Conservation (phyloP, 2,329 filamentous ascomycete species). For the Akanthomyces uredinophilus region DNA sequence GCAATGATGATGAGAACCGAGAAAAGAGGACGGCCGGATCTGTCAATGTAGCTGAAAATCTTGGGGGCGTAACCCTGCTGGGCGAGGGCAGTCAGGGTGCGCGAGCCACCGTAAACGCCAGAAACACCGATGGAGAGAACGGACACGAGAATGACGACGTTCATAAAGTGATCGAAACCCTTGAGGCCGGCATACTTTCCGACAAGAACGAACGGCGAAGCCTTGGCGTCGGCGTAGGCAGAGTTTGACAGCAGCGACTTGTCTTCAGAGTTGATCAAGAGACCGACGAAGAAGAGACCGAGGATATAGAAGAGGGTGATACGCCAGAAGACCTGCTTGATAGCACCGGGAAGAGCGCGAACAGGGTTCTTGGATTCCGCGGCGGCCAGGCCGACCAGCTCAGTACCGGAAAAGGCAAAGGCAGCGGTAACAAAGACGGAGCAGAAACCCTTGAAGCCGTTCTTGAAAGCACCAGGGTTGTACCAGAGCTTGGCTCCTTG, state of each 20-base stretch:
- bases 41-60: conserved; percentile 49
- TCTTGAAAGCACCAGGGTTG: conserved; percentile 51
- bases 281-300: conserved; percentile 44
- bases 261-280: conserved; percentile 41
- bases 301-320: conserved; percentile 48
- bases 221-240: conserved; percentile 37
- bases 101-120: conserved; percentile 49
- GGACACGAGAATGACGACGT: conserved; percentile 48
- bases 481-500: conserved; percentile 41
- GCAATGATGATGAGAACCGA: conserved; percentile 41
- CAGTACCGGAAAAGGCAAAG: conserved; percentile 63
- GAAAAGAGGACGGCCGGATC: conserved; percentile 45
- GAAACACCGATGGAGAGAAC: conserved; percentile 52
- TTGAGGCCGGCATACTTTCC: conserved; percentile 42
- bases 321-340: conserved; percentile 65
- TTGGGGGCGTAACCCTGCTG: conserved; percentile 52
- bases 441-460: conserved; percentile 66
- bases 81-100: conserved; percentile 50
- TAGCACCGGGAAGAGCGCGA: conserved; percentile 68
- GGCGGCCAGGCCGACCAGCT: conserved; percentile 64
- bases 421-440: conserved; percentile 65
- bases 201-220: conserved; percentile 48
- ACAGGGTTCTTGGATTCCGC: conserved; percentile 63
- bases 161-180: conserved; percentile 48
- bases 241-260: conserved; percentile 38